Conservation (phyloP, 306 rosid genomes). For the Benincasa hispida region DNA sequence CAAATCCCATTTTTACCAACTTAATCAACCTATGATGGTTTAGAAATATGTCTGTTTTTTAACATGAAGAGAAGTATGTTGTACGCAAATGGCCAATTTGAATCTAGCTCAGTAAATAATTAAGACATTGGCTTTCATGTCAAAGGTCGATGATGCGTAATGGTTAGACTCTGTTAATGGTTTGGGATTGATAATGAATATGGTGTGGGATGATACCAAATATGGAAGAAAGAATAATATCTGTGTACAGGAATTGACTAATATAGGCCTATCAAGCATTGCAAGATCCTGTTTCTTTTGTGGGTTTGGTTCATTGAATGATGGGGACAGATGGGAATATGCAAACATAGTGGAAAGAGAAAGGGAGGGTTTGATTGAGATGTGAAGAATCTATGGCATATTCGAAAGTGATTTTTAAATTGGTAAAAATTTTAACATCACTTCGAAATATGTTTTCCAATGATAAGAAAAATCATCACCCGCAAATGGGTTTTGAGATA, state of each 20-base stretch:
- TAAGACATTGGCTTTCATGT: no score
- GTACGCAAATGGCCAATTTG: not conserved
- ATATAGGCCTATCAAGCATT: not conserved
- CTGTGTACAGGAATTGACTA: not conserved
- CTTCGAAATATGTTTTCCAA: no score
- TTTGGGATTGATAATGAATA: not conserved
- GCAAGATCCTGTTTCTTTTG: not conserved
- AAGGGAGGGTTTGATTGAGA: not conserved
- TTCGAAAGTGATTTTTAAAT: no score
- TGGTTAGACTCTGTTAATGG: not conserved
- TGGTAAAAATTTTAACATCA: no score
- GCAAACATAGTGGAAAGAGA: not conserved
- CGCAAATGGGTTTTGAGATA: no score
- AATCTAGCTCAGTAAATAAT: no score
- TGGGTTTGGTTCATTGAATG: constrained; percentile 36
- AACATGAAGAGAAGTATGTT: no score
- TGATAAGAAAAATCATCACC: no score
- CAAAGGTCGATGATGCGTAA: no score
- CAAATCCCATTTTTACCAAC: no score
- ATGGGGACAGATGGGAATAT: constrained; percentile 1
- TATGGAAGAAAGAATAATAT: not conserved
- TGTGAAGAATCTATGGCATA: no score
- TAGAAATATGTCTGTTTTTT: not conserved
- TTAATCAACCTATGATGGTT: no score
- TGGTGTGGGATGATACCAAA: not conserved